These are phyloP conservation scores for Ilex aquifolium DNA, from an alignment of 257 asterid species.

Conservation along the genomic window DNA sequence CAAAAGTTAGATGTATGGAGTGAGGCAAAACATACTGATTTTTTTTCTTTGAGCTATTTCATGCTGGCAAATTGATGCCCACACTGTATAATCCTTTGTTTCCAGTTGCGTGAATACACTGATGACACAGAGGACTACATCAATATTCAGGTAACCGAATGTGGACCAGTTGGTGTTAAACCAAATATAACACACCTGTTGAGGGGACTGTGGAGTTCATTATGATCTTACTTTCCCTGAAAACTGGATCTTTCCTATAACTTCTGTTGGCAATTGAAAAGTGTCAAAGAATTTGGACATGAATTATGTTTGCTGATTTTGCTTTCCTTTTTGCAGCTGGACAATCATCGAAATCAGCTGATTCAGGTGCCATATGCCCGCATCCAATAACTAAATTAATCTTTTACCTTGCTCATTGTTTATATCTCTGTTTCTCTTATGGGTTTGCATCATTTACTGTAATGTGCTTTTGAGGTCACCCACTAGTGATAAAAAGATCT, in stretches of 20 bases:
- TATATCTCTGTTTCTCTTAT: no score
- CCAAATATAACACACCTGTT: neutral
- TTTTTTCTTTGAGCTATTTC: no score
- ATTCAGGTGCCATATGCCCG: slow-evolving; percentile 59
- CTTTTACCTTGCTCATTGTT: neutral
- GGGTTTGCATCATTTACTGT: no score
- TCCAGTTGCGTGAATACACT: slow-evolving; percentile 80
- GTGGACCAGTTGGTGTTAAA: neutral
- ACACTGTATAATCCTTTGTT: neutral
- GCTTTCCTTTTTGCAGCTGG: slow-evolving; percentile 51
- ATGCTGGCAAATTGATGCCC: neutral
- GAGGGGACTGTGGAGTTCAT: no score
- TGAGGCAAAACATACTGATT: no score
- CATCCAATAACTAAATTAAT: neutral
- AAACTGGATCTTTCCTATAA: no score
- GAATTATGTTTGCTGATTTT: slow-evolving; percentile 1
- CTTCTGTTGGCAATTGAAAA: neutral
- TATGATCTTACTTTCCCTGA: no score
- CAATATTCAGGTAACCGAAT: slow-evolving; percentile 68
- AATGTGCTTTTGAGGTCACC: no score
- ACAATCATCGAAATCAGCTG: slow-evolving; percentile 90
- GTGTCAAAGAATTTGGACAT: neutral
- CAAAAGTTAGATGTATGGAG: neutral
- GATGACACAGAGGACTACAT: slow-evolving; percentile 96
- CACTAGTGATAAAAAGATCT: no score